A percentile compares a stretch with the other conserved stretches of the same genome.
Conservation (phyloP, 345 rosid genomes). For the Ceriops decandra region DNA sequence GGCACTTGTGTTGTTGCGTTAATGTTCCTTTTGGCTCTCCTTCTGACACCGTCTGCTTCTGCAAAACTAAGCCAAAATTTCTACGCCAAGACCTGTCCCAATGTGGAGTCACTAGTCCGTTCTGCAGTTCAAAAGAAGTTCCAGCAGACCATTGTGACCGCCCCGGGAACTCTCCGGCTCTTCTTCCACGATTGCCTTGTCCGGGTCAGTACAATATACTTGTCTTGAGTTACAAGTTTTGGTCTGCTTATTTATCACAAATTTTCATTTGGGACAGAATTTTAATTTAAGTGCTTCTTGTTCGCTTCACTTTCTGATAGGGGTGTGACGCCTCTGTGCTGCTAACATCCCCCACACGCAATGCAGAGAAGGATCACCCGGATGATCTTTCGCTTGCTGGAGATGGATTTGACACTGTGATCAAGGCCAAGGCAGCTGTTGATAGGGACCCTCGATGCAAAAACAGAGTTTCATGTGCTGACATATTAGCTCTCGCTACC, state of each 20-base stretch:
- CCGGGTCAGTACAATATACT: conserved; percentile 31
- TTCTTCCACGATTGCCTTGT: conserved; percentile 67
- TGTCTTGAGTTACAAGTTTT: neutral
- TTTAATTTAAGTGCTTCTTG: neutral
- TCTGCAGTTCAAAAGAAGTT: conserved; percentile 50
- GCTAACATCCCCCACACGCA: conserved; percentile 27
- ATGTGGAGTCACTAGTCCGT: conserved; percentile 53
- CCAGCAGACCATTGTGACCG: conserved; percentile 59
- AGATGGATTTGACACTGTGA: conserved; percentile 83
- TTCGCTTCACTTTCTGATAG: conserved; percentile 16
- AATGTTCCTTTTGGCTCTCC: conserved; percentile 14
- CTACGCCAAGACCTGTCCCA: conserved; percentile 48
- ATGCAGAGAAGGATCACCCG: conserved; percentile 54
- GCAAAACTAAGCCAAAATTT: conserved; percentile 41
- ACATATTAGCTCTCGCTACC: conserved; percentile 81
- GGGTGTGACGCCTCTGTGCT: conserved; percentile 69
- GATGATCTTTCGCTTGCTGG: conserved; percentile 61
- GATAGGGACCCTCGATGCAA: conserved; percentile 65
- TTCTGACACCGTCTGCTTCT: conserved; percentile 14
- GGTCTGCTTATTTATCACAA: neutral
- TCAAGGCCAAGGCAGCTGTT: conserved; percentile 78
- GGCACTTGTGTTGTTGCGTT: neutral
- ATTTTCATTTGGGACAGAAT: neutral
- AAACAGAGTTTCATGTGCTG: conserved; percentile 93
- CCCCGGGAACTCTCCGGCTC: conserved; percentile 55